Percentiles rank a stretch among this genome's conserved stretches.
Conservation (phyloP, 345 rosid genomes). For the Arabis alpina region DNA sequence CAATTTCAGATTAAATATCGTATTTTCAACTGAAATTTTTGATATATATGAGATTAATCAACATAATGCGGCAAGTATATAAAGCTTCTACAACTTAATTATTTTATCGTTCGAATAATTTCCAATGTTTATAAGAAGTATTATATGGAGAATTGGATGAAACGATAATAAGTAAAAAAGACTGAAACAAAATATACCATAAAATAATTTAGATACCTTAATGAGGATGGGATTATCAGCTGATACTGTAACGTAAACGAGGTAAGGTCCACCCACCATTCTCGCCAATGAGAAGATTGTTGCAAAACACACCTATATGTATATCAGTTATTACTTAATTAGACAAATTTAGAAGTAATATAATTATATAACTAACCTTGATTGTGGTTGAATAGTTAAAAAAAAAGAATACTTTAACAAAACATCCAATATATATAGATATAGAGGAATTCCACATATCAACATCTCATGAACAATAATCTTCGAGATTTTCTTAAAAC, state of each 20-base stretch:
- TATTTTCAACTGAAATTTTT: background rate
- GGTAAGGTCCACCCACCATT: slow-evolving; percentile 47
- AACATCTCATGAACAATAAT: background rate
- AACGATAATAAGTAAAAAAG: background rate
- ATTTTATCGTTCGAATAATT: background rate
- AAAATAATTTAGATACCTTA: slow-evolving; percentile 28
- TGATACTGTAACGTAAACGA: slow-evolving; percentile 36
- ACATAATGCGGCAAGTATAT: background rate
- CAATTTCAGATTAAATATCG: background rate
- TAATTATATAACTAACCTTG: background rate
- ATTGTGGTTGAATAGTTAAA: too few species aligned
- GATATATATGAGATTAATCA: background rate
- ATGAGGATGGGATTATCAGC: slow-evolving; percentile 41
- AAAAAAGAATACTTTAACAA: too few species aligned
- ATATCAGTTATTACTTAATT: background rate
- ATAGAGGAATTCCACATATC: background rate
- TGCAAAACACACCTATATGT: slow-evolving; percentile 42
- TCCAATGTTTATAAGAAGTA: background rate
- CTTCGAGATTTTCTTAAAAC: background rate
- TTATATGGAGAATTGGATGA: background rate
- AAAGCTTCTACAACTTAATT: background rate
- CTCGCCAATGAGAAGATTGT: slow-evolving; percentile 45
- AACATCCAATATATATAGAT: too few species aligned
- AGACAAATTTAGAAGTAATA: background rate
- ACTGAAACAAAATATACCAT: background rate